A percentile compares a stretch with the other conserved stretches of the same genome.
phyloP scores from a whole-genome alignment of 345 rosid genomes.

The Citrus maxima region DNA sequence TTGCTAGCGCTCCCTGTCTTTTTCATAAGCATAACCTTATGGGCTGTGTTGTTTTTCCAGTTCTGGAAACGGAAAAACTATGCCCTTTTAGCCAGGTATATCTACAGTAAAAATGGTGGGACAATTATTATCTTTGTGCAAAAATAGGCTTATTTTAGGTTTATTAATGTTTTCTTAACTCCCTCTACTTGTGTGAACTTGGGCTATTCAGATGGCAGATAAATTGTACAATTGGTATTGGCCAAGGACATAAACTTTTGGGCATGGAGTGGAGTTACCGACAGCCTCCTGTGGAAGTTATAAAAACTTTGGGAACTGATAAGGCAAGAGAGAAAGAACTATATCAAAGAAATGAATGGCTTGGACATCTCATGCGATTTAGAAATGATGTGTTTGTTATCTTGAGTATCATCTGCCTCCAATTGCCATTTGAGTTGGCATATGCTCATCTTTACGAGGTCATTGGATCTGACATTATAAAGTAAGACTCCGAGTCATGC shows the following conservation, averaged over 20 bases:
- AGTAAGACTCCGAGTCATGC: constrained; percentile 43
- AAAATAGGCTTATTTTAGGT: neutral
- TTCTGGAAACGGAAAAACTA: constrained; percentile 95
- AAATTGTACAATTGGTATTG: constrained; percentile 51
- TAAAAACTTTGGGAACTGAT: constrained; percentile 42
- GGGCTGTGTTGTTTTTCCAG: constrained; percentile 92
- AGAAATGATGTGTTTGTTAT: constrained; percentile 73
- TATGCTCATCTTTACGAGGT: constrained; percentile 93
- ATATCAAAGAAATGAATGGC: constrained; percentile 87
- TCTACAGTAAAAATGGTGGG: neutral
- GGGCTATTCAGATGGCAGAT: constrained; percentile 69
- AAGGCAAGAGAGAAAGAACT: constrained; percentile 58
- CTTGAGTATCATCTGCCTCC: constrained; percentile 81
- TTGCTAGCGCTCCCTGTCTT: constrained; percentile 67
- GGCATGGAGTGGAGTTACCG: constrained; percentile 59
- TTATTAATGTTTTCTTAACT: neutral
- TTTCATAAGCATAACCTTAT: constrained; percentile 62
- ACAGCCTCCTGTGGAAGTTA: constrained; percentile 47
- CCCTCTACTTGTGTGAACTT: constrained; percentile 7
- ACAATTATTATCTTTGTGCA: neutral
- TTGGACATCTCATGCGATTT: constrained; percentile 66
- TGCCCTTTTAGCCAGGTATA: constrained; percentile 72
- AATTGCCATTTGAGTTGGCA: constrained; percentile 93
- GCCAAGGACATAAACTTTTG: constrained; percentile 53
- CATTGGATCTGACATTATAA: constrained; percentile 45